Percentiles rank a stretch among this genome's conserved stretches.
Evolutionary conservation across 1,284 basidiomycete species (phyloP).

Genomic region (Lignosus rhinocerotis): DNA sequence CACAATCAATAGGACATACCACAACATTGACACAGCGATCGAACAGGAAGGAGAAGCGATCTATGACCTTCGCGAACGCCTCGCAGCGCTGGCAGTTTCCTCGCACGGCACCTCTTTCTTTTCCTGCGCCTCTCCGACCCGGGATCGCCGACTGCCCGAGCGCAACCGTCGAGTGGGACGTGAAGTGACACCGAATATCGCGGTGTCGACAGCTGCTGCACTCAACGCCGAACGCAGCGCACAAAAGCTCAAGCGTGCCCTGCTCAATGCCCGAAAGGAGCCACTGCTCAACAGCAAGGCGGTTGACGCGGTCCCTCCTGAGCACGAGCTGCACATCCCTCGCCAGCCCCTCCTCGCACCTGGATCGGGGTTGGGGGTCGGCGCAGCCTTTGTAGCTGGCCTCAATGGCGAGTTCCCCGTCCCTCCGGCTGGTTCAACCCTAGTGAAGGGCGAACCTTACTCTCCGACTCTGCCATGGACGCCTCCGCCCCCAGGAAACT

Average conservation of each 20-base stretch:
- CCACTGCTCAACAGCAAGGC: constrained; percentile 66
- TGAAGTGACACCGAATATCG: constrained; percentile 54
- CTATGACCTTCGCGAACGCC: constrained; percentile 51
- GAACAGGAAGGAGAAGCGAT: constrained; percentile 65
- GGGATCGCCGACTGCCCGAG: constrained; percentile 42
- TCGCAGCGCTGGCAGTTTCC: constrained; percentile 53
- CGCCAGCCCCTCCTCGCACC: constrained; percentile 13
- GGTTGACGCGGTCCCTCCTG: constrained; percentile 36
- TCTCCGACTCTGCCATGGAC: constrained; percentile 5
- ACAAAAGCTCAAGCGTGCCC: constrained; percentile 63
- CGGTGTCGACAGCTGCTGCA: constrained; percentile 72
- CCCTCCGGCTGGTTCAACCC: neutral
- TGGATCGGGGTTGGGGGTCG: constrained; percentile 10
- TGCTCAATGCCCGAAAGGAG: constrained; percentile 60
- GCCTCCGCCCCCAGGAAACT: constrained; percentile 12
- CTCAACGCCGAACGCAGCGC: constrained; percentile 77
- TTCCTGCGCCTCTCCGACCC: constrained; percentile 16
- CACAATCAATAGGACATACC: constrained; percentile 79
- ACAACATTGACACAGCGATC: constrained; percentile 77
- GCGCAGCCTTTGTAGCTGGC: constrained; percentile 18
- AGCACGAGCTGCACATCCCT: constrained; percentile 29
- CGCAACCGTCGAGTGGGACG: constrained; percentile 39
- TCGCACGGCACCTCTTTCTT: constrained; percentile 10
- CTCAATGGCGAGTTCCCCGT: constrained; percentile 13
- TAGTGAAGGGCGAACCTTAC: neutral